Percentiles rank a stretch among this genome's conserved stretches.
These are phyloP conservation scores for Pleurotus citrinopileatus DNA, from an alignment of 768 basidiomycete genomes.

Conservation along the genomic window DNA sequence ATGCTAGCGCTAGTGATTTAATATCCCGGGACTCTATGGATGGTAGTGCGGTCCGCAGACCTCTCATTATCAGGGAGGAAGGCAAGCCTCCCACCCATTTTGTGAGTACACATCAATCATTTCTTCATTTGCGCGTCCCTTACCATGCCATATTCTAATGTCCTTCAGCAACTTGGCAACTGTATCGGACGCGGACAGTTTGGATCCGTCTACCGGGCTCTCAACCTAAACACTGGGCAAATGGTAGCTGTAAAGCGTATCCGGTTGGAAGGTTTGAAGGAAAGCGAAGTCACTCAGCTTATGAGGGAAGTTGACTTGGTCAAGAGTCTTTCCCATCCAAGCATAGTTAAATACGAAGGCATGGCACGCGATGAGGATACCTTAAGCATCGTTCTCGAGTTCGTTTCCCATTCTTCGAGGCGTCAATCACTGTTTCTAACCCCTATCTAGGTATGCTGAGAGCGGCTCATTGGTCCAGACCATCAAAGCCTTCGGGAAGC, in stretches of 20 bases:
- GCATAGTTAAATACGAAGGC: slow-evolving; percentile 97
- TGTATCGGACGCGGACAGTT: slow-evolving; percentile 98
- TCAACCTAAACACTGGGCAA: slow-evolving; percentile 92
- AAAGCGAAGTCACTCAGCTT: slow-evolving; percentile 85
- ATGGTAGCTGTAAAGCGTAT: slow-evolving; percentile 99
- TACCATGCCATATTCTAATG: slow-evolving; percentile 11
- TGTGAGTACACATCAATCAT: slow-evolving; percentile 51
- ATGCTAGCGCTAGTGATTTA: slow-evolving; percentile 65
- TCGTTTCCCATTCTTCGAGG: slow-evolving; percentile 30
- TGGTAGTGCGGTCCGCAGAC: slow-evolving; percentile 61
- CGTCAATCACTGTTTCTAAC: slow-evolving; percentile 8
- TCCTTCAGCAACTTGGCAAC: slow-evolving; percentile 87
- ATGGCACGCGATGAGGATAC: slow-evolving; percentile 88
- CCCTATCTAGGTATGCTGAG: slow-evolving; percentile 77
- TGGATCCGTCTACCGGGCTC: slow-evolving; percentile 90
- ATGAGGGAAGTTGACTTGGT: slow-evolving; percentile 95
- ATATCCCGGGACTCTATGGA: slow-evolving; percentile 60
- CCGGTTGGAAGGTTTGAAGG: slow-evolving; percentile 83
- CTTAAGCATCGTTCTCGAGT: slow-evolving; percentile 94
- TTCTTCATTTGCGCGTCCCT: slow-evolving; percentile 6
- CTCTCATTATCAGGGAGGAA: slow-evolving; percentile 75
- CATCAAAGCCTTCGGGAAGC: slow-evolving; percentile 88
- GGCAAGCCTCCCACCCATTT: slow-evolving; percentile 79
- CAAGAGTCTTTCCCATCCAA: slow-evolving; percentile 87
- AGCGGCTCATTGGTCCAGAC: slow-evolving; percentile 94